Conservation (phyloP, 2,329 filamentous ascomycete genomes). For the Mariannaea elegans region DNA sequence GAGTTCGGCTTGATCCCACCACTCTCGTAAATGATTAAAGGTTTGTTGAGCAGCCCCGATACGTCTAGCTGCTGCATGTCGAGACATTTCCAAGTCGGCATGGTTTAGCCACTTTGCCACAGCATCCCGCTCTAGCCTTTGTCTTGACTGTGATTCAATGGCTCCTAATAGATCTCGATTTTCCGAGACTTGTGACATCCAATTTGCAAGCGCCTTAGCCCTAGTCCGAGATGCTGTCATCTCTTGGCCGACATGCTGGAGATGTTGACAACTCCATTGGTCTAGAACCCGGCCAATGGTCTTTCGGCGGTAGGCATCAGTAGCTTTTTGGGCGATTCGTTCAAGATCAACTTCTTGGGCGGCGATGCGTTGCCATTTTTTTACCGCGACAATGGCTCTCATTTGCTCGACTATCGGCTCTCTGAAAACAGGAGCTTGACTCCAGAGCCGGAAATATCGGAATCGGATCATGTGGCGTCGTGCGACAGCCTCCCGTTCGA, state of each 20-base stretch:
- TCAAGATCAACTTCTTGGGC: constrained; percentile 41
- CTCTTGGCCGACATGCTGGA: constrained; percentile 32
- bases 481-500: constrained; percentile 72
- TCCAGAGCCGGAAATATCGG: constrained; percentile 51
- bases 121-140: constrained; percentile 22
- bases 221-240: constrained; percentile 29
- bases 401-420: constrained; percentile 44
- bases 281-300: constrained; percentile 33
- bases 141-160: constrained; percentile 26
- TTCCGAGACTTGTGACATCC: constrained; percentile 31
- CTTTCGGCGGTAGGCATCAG: constrained; percentile 31
- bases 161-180: constrained; percentile 26
- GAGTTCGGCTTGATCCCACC: constrained; percentile 44
- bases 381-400: constrained; percentile 40
- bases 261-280: constrained; percentile 41
- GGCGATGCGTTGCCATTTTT: constrained; percentile 46
- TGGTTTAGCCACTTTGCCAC: constrained; percentile 37
- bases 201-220: constrained; percentile 31
- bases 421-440: constrained; percentile 43
- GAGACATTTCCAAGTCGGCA: constrained; percentile 13
- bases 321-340: constrained; percentile 35
- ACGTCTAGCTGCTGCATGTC: constrained; percentile 22
- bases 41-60: constrained; percentile 34
- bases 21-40: constrained; percentile 40
- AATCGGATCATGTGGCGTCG: constrained; percentile 74